A percentile compares a stretch with the other conserved stretches of the same genome.
Evolutionary conservation across 2,329 filamentous ascomycete genomes (phyloP).

Genomic region (Keithomyces neogunnii): DNA sequence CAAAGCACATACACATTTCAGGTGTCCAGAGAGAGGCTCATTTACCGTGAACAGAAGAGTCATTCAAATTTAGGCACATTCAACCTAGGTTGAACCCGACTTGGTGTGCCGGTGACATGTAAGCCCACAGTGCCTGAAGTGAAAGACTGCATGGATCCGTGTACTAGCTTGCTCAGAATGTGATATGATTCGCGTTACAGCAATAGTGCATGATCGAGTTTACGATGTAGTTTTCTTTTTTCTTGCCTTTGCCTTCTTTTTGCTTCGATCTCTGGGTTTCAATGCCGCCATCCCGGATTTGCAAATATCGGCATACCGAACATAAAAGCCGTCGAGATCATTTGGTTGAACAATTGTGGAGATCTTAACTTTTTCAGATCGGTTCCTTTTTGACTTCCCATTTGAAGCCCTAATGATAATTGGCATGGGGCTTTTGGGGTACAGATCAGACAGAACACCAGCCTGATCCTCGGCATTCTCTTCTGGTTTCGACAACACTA

Average conservation of each 20-base stretch:
- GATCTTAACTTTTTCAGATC: conserved; percentile 58
- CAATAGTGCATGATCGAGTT: neutral
- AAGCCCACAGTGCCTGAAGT: too few relatives aligned
- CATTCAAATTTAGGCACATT: too few relatives aligned
- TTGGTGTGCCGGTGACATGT: too few relatives aligned
- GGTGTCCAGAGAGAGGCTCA: too few relatives aligned
- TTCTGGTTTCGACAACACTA: neutral
- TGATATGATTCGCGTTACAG: neutral
- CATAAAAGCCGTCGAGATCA: conserved; percentile 73
- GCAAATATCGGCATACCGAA: conserved; percentile 80
- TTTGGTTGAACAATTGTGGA: conserved; percentile 74
- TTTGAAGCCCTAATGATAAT: conserved; percentile 80
- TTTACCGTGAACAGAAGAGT: too few relatives aligned
- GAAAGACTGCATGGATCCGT: too few relatives aligned
- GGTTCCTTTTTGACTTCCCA: conserved; percentile 56
- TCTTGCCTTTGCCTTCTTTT: conserved; percentile 73
- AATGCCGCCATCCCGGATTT: conserved; percentile 80
- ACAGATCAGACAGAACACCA: conserved; percentile 51
- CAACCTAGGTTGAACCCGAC: too few relatives aligned
- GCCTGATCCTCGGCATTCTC: conserved; percentile 23
- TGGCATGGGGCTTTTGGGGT: conserved; percentile 52
- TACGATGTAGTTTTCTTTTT: conserved; percentile 46
- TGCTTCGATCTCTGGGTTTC: conserved; percentile 90
- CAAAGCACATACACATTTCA: too few relatives aligned
- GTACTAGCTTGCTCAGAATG: neutral